phyloP scores from a whole-genome alignment of 768 basidiomycete species.

The Chalciporus chontae region DNA sequence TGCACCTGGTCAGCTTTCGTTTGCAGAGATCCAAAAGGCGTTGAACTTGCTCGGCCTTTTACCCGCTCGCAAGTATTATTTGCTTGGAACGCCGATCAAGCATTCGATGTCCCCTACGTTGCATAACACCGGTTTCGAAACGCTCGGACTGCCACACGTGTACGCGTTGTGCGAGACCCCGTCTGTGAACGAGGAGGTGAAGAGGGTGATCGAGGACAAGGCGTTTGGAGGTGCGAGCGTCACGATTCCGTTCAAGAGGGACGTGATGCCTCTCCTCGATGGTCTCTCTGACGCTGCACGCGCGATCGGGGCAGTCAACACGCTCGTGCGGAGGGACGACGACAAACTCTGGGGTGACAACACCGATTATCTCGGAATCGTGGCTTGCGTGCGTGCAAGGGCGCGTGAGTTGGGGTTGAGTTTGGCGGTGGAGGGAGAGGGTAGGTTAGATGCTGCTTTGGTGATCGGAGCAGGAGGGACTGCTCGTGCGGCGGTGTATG shows the following conservation, averaged over 20 bases:
- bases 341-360: constrained; percentile 82
- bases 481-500: constrained; percentile 90
- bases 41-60: constrained; percentile 78
- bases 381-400: constrained; percentile 43
- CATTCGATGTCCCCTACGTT: constrained; percentile 90
- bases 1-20: constrained; percentile 91
- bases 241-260: constrained; percentile 94
- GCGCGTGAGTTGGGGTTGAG: constrained; percentile 37
- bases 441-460: constrained; percentile 50
- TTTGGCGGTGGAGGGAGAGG: constrained; percentile 11
- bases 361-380: constrained; percentile 93
- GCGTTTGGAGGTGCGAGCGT: constrained; percentile 95
- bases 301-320: constrained; percentile 93
- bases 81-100: constrained; percentile 86
- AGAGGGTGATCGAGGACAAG: constrained; percentile 53
- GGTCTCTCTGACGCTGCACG: constrained; percentile 75
- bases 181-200: constrained; percentile 61
- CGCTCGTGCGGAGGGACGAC: constrained; percentile 52
- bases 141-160: constrained; percentile 78
- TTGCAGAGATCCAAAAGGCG: constrained; percentile 79
- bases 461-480: constrained; percentile 97
- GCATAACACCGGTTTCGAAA: constrained; percentile 84
- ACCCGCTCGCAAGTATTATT: constrained; percentile 71
- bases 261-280: constrained; percentile 82
- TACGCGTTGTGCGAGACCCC: constrained; percentile 79